Conservation (phyloP, 768 basidiomycete genomes). For the Rickenella mellea region DNA sequence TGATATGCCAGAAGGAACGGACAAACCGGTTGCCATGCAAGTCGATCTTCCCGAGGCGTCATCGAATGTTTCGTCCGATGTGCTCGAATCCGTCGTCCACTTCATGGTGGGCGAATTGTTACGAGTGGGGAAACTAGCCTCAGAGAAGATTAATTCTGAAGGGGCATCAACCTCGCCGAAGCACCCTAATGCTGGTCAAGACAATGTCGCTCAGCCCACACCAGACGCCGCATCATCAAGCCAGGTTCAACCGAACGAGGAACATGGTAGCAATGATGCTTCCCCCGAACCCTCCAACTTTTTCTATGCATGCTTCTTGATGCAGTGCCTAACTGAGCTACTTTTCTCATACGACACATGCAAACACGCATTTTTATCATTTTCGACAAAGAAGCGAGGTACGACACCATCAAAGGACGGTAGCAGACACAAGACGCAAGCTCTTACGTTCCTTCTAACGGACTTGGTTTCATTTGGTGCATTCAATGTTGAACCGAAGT, state of each 20-base stretch:
- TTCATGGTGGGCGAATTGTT: conserved; percentile 68
- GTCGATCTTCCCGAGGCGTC: conserved; percentile 18
- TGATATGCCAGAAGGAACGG: background rate
- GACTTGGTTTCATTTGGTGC: conserved; percentile 76
- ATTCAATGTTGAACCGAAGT: conserved; percentile 51
- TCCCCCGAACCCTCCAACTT: conserved; percentile 14
- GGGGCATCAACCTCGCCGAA: too few species aligned
- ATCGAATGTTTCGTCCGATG: conserved; percentile 45
- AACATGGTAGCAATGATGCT: background rate
- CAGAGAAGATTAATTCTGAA: conserved; percentile 9
- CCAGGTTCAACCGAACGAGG: background rate
- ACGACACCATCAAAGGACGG: conserved; percentile 48
- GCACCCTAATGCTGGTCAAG: conserved; percentile 6
- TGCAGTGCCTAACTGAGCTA: conserved; percentile 88
- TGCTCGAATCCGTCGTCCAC: conserved; percentile 35
- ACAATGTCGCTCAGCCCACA: background rate
- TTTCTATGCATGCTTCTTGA: conserved; percentile 70
- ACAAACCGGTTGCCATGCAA: conserved; percentile 12
- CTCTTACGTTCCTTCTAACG: conserved; percentile 72
- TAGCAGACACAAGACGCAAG: conserved; percentile 52
- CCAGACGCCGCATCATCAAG: background rate
- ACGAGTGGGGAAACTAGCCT: conserved; percentile 36
- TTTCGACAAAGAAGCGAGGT: conserved; percentile 46
- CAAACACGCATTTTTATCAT: conserved; percentile 82
- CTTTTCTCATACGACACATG: conserved; percentile 88